A percentile compares a stretch with the other conserved stretches of the same genome.
These are phyloP conservation scores for Hypoxylon sp. DNA, from an alignment of 2,329 filamentous ascomycete species.

Conservation along the genomic window DNA sequence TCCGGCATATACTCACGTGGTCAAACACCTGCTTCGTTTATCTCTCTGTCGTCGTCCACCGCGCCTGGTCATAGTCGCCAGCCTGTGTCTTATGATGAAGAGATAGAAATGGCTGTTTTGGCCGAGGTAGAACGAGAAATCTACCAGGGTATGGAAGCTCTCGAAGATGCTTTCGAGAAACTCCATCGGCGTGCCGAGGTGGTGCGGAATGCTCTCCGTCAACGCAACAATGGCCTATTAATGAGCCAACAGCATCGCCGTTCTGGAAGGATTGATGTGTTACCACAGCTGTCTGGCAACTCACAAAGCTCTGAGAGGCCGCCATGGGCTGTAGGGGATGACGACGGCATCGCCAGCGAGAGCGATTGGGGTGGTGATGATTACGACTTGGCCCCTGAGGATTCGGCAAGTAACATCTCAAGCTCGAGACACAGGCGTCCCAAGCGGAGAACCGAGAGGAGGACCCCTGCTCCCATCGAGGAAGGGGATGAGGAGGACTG, in stretches of 20 bases:
- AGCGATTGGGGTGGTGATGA: constrained; percentile 68
- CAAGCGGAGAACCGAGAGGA: constrained; percentile 72
- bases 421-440: constrained; percentile 73
- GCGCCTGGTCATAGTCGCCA: constrained; percentile 56
- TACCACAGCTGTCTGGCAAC: constrained; percentile 59
- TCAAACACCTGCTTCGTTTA: constrained; percentile 62
- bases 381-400: constrained; percentile 73
- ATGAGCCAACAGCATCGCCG: constrained; percentile 68
- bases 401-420: constrained; percentile 82
- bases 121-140: constrained; percentile 94
- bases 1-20: constrained; percentile 62
- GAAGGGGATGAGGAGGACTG: constrained; percentile 66
- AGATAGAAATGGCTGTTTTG: constrained; percentile 88
- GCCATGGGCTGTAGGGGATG: constrained; percentile 54
- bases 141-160: constrained; percentile 89
- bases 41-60: constrained; percentile 51
- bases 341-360: constrained; percentile 60
- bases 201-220: constrained; percentile 80
- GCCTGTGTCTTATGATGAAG: constrained; percentile 88
- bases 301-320: constrained; percentile 59
- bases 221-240: constrained; percentile 81
- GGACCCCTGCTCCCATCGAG: constrained; percentile 76
- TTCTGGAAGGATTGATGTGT: constrained; percentile 60
- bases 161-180: constrained; percentile 93
- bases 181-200: constrained; percentile 86